phyloP scores from a whole-genome alignment of 345 rosid genomes.

The Angophora floribunda region DNA sequence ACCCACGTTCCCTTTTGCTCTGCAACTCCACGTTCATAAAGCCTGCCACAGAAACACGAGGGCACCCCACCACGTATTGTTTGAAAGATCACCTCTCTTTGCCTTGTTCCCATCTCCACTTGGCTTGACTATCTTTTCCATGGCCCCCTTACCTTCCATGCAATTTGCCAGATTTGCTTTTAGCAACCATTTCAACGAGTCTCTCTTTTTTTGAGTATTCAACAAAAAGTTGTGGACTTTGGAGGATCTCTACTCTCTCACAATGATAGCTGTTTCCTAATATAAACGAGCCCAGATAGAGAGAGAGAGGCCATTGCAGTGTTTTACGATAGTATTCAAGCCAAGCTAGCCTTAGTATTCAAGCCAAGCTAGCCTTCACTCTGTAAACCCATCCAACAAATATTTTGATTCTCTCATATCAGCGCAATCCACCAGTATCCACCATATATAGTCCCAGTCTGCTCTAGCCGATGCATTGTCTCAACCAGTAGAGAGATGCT shows the following conservation, averaged over 20 bases:
- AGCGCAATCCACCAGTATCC: neutral
- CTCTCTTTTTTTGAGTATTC: neutral
- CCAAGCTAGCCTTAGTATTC: neutral
- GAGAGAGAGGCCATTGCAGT: neutral
- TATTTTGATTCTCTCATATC: neutral
- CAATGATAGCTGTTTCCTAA: neutral
- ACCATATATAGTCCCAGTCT: neutral
- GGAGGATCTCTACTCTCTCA: neutral
- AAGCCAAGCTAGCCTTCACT: neutral
- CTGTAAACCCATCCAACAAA: neutral
- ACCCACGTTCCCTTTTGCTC: neutral
- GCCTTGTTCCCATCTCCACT: neutral
- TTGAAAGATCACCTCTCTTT: neutral
- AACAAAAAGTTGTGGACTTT: neutral
- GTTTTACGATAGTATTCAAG: neutral
- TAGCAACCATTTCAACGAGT: neutral
- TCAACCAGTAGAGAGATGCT: constrained; percentile 11
- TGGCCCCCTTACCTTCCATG: neutral
- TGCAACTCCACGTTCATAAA: neutral
- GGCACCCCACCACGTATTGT: neutral
- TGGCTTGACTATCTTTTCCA: neutral
- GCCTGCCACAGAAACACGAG: neutral
- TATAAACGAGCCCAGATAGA: neutral
- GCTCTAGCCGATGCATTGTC: neutral
- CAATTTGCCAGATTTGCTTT: neutral